Evolutionary conservation across 2,329 filamentous ascomycete species (phyloP), one percentile per base, ranked within the genome.

Genomic region (Graphilbum sp.): DNA sequence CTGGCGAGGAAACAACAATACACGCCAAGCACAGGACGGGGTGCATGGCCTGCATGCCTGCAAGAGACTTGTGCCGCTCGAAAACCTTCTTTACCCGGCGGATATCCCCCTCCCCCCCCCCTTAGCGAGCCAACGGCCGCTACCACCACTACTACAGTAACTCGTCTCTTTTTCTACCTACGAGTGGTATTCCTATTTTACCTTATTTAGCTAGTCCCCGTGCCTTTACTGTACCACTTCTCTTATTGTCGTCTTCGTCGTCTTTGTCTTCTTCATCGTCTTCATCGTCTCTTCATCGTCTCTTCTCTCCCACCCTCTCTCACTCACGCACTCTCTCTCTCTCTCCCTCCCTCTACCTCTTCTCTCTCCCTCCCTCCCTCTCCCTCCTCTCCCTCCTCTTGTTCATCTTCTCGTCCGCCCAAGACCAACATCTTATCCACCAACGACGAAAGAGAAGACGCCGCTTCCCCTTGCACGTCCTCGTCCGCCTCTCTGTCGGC

Each of bases 11-110:
- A n/a, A 34, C 21, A 32, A 36, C 29, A 29, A 34, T 32, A 36
- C 15, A 32, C 38, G 17, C 34, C 33, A 29, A 34, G 29, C 12
- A 25, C 16, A 27, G 30, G 18, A 13, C 16, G n/a, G n/a, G 21
- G n/a, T n/a, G n/a, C n/a, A n/a, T n/a, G n/a, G n/a, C n/a, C n/a
- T n/a, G n/a, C n/a, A 21, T 25, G 12, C 10, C 12, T 27, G 27
- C 27, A 9, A 29, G 27, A 29, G 27, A 12, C 10, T 36, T 41
- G 34, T 39, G 35, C 34, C 42, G 42, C 39, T 35, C 32, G 19
- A 39, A 35, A 24, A 29, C 39, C 34, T 38, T 39, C 36, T 40
- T 42, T 42, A 45, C 40, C 44, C 40, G 42, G 41, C 40, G 38
- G 39, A 39, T 42, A 41, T 41, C 37, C 34, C 38, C 37, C 27